phyloP scores from a whole-genome alignment of 257 asterid species.

The Ballota nigra region DNA sequence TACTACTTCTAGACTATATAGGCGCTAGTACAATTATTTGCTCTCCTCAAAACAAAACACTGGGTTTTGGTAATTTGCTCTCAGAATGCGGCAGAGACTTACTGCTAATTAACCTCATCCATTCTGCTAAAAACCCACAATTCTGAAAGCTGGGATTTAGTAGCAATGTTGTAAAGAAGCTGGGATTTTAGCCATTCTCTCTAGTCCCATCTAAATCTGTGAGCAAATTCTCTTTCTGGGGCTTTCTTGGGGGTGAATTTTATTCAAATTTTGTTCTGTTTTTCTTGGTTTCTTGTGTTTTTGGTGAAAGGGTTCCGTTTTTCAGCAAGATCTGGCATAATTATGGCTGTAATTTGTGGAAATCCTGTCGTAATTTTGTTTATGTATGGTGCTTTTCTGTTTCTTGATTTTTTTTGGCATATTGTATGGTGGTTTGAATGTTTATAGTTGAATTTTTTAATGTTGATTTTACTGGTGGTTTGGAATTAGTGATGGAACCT shows the following conservation, averaged over 20 bases:
- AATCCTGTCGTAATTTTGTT: background rate
- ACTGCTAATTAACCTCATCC: constrained; percentile 22
- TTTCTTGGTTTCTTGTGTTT: background rate
- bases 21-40: background rate
- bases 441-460: background rate
- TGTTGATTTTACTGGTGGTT: background rate
- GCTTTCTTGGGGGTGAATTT: background rate
- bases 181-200: constrained; percentile 25
- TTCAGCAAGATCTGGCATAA: constrained; percentile 35
- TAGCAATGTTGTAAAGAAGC: constrained; percentile 23
- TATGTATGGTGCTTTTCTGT: background rate
- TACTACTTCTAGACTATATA: background rate
- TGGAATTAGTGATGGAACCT: constrained; percentile 11
- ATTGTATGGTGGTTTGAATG: background rate
- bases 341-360: background rate
- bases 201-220: constrained; percentile 30
- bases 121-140: background rate
- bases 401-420: background rate
- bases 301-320: constrained; percentile 12
- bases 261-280: constrained; percentile 25
- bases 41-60: constrained; percentile 7
- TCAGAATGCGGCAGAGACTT: constrained; percentile 21
- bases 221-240: constrained; percentile 32
- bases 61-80: constrained; percentile 20
- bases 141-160: constrained; percentile 3